Evolutionary conservation across 169 alveolate species (phyloP).

Genomic region (Haemoproteus tartakovskyi): DNA sequence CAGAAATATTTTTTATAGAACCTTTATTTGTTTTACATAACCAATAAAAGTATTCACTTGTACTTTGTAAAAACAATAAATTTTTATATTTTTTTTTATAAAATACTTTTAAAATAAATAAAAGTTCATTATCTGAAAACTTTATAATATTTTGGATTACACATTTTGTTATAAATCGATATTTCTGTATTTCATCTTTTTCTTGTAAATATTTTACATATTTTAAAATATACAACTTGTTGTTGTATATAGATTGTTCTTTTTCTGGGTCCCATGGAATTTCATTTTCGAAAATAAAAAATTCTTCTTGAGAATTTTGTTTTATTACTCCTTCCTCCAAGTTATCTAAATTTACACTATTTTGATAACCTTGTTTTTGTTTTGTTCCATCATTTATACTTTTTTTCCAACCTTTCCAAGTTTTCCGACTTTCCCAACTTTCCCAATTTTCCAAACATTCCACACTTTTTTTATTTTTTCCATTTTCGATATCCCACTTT

Average conservation of each 20-base stretch:
- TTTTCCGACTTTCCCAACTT: no score
- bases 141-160: slow-evolving; percentile 8
- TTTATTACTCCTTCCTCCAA: no score
- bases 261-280: not conserved
- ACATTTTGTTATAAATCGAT: slow-evolving; percentile 37
- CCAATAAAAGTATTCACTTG: slow-evolving; percentile 59
- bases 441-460: not conserved
- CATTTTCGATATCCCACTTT: not conserved
- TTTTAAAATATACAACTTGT: slow-evolving; percentile 14
- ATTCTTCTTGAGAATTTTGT: no score
- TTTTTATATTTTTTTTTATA: slow-evolving; percentile 31
- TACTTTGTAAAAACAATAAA: slow-evolving; percentile 33
- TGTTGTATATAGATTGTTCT: slow-evolving; percentile 8
- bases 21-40: slow-evolving; percentile 31
- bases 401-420: no score
- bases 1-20: slow-evolving; percentile 11
- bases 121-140: slow-evolving; percentile 42
- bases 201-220: slow-evolving; percentile 35
- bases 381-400: not conserved
- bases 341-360: not conserved
- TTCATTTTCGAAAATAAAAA: no score
- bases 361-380: not conserved
- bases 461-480: not conserved
- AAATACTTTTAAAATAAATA: slow-evolving; percentile 30
- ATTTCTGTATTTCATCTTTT: slow-evolving; percentile 27